Evolutionary conservation across 768 basidiomycete genomes (phyloP), one percentile per base, ranked within the genome.

Genomic region (Hydnomerulius pinastri): DNA sequence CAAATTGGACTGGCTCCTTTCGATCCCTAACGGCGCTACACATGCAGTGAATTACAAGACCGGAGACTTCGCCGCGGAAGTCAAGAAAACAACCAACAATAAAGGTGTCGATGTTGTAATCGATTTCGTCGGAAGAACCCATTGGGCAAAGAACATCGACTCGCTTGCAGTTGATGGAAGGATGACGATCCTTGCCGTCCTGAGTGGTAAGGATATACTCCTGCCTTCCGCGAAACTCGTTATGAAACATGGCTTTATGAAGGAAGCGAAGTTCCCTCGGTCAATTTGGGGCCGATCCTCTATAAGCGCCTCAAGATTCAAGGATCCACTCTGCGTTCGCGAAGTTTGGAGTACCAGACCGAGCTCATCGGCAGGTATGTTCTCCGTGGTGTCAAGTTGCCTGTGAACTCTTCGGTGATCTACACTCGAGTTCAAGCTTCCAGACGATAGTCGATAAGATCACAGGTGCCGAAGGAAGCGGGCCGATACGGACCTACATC

Each of bases 241-340:
- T 51, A 48, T 63, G 53, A 59, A 44, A 33, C 53, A 60, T 53
- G 30, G 36, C 42, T 41, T 42, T 55, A 23, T 49, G 46, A 61
- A 88, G 87, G 87, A 37, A 61, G 67, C 25, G 69, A 74, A 15
- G 76, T 85, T 13, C 65, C 77, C 12, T 71, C 70, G 12, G 71
- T 83, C 50, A 77, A 86, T 65, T 71, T 97, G 39, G 60, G 59
- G 5, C 85, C 83, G 9, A 80, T 97, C 46, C 72, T 96, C 50
- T 84, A 75, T 68, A 98, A 95, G 72, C 84, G 93, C 15, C 80
- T 97, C 43, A 83, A 85, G 21, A 86, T 98, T 43, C 86, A 92
- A 68, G 93, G 94, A 18, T 90, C 91, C 18, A 96, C 92, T 2
- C 73, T 97, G 25, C 83, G 93, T 20, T 82, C 86, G 25, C 82